Conservation (phyloP, 306 rosid species). For the Prunus mume region DNA sequence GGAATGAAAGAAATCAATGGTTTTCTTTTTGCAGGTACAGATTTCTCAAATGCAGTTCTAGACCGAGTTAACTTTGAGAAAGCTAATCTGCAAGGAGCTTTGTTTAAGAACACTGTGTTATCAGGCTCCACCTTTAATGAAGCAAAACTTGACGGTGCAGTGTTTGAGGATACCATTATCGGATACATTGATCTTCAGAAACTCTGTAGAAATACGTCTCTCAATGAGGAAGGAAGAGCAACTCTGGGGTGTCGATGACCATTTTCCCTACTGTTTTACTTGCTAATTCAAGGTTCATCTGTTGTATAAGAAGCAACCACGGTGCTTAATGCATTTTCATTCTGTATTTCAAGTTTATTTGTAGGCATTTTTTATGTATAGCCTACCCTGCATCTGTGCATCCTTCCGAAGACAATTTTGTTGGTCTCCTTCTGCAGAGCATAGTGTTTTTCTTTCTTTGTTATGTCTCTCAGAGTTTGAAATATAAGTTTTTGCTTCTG, state of each 20-base stretch:
- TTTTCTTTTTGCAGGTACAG: slow-evolving; percentile 49
- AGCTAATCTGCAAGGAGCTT: slow-evolving; percentile 89
- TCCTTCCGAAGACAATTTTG: not conserved
- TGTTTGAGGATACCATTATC: slow-evolving; percentile 89
- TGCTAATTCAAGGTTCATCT: not conserved
- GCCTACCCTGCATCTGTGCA: slow-evolving; percentile 3
- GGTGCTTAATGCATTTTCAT: slow-evolving; percentile 1
- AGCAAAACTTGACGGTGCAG: slow-evolving; percentile 69
- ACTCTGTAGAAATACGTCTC: slow-evolving; percentile 63
- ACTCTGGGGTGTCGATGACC: slow-evolving; percentile 76
- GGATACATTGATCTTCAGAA: slow-evolving; percentile 94
- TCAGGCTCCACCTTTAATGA: slow-evolving; percentile 87
- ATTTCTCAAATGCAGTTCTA: slow-evolving; percentile 87
- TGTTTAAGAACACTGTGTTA: slow-evolving; percentile 66
- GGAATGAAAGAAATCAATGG: slow-evolving; percentile 2
- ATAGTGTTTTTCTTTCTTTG: not conserved
- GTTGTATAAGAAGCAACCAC: not conserved
- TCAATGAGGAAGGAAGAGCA: slow-evolving; percentile 62
- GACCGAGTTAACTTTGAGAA: slow-evolving; percentile 88
- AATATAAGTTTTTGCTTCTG: not conserved
- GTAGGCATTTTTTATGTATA: not conserved
- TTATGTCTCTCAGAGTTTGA: not conserved
- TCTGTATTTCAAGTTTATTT: slow-evolving; percentile 1
- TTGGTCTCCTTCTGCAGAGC: not conserved
- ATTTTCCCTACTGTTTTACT: not conserved